These are phyloP conservation scores for Yamadazyma atlantica DNA, from an alignment of 1,139 yeast species.

Conservation along the genomic window DNA sequence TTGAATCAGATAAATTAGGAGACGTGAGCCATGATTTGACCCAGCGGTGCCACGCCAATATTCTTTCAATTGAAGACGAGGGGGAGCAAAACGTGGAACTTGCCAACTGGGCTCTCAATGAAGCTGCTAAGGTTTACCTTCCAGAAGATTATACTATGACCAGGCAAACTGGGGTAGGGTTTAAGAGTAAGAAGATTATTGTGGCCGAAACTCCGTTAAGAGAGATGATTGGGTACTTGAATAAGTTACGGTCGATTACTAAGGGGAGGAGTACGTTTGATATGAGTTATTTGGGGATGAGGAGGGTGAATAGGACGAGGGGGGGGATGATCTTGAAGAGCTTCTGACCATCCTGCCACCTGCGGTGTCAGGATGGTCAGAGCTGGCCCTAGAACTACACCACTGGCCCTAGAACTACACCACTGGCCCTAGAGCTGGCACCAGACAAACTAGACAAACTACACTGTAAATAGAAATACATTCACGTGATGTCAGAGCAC, in stretches of 20 bases:
- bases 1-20: conserved; percentile 74
- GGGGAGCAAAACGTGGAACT: conserved; percentile 38
- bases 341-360: not conserved
- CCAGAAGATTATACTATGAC: conserved; percentile 58
- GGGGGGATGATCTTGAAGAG: conserved; percentile 5
- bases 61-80: conserved; percentile 63
- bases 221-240: conserved; percentile 88
- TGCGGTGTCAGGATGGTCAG: no score
- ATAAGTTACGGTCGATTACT: conserved; percentile 75
- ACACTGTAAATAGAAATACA: no score
- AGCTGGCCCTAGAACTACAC: not conserved
- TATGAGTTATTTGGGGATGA: conserved; percentile 78
- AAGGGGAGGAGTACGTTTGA: conserved; percentile 87
- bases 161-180: conserved; percentile 12
- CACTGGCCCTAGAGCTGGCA: no score
- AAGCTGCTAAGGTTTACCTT: conserved; percentile 51
- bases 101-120: conserved; percentile 46
- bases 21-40: conserved; percentile 73
- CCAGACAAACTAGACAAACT: no score
- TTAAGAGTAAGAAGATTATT: conserved; percentile 52
- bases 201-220: conserved; percentile 80
- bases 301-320: conserved; percentile 52
- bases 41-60: conserved; percentile 71
- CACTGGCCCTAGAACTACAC: no score
- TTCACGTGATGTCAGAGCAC: no score